Evolutionary conservation across 2,329 filamentous ascomycete genomes (phyloP), one percentile per base, ranked within the genome.

Genomic region (Fusarium goolgardi): DNA sequence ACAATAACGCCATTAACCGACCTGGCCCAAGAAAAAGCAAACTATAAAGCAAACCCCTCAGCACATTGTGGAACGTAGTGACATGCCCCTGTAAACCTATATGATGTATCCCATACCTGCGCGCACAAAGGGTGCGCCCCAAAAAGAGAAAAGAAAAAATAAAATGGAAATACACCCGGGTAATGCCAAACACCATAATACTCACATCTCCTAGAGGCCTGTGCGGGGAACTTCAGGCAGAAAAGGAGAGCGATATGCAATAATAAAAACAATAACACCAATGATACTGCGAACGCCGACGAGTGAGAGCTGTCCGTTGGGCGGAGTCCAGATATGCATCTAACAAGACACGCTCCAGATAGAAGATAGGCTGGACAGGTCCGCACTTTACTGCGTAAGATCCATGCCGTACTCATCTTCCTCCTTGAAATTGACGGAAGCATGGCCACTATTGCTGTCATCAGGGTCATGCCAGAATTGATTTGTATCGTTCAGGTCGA

Each of bases 391-490:
- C 50, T 78, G 77, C 31, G 81, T 85, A 69, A 89, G 79, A 70
- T 96, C 92, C 92, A 97, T 96, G 75, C 88, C 89, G 75, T 92
- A 97, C 80, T 97, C 94, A 72, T 97, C 94, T 80, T 97, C 94
- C 78, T 97, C 94, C 79, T 97, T 97, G 81, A 97, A 93, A 77
- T 90, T 90, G 75, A 92, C 83, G 9, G 83, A 81, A 25, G 84
- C 84, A 44, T 89, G 86, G 56, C 90, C 90, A 75, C 88, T 92
- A 63, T 86, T 89, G 54, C 91, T 91, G 75, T 91, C 91, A 75
- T 91, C 90, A 64, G 86, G 88, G 43, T 90, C 89, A 55, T 88
- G 87, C 82, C 89, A 91, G 75, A 90, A 89, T 59, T 85, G 84
- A 49, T 80, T 87, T 73, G 80, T 74, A 46, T 86, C 84, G 34